Conservation (phyloP, 441 rosid genomes). For the Jatropha podagrica region DNA sequence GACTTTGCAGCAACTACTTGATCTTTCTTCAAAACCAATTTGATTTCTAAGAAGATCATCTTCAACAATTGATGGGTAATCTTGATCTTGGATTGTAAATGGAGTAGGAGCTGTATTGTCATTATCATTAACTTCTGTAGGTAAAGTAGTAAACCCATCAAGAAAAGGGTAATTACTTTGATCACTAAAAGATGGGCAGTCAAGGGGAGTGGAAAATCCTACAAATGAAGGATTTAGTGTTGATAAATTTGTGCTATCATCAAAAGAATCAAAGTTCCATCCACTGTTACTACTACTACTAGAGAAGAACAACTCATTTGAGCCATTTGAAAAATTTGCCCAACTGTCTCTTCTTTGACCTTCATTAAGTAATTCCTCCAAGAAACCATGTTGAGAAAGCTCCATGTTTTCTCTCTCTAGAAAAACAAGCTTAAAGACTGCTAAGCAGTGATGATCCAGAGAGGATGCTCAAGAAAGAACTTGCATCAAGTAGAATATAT, state of each 20-base stretch:
- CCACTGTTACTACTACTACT: constrained; percentile 15
- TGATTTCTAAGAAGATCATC: constrained; percentile 33
- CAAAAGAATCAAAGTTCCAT: constrained; percentile 57
- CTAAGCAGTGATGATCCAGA: background rate
- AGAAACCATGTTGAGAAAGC: constrained; percentile 50
- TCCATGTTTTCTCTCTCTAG: constrained; percentile 34
- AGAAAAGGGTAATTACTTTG: constrained; percentile 40
- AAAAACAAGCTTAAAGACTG: background rate
- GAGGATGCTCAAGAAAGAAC: constrained; percentile 24
- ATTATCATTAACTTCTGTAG: constrained; percentile 29
- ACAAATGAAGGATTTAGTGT: constrained; percentile 34
- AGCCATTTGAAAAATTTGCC: constrained; percentile 29
- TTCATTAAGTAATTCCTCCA: constrained; percentile 50
- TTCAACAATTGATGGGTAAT: constrained; percentile 37
- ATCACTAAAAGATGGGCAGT: constrained; percentile 44
- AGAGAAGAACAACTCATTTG: constrained; percentile 34
- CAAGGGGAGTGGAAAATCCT: constrained; percentile 39
- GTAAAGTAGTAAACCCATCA: constrained; percentile 36
- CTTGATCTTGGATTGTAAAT: constrained; percentile 38
- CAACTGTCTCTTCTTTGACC: constrained; percentile 57
- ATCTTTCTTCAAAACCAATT: constrained; percentile 38
- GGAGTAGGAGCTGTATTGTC: background rate
- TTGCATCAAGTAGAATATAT: constrained; percentile 34
- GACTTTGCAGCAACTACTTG: constrained; percentile 35
- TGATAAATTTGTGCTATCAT: constrained; percentile 38